These are phyloP conservation scores for Globisporangium heterothallicum DNA, from an alignment of 352 stramenopile species.

Conservation along the genomic window DNA sequence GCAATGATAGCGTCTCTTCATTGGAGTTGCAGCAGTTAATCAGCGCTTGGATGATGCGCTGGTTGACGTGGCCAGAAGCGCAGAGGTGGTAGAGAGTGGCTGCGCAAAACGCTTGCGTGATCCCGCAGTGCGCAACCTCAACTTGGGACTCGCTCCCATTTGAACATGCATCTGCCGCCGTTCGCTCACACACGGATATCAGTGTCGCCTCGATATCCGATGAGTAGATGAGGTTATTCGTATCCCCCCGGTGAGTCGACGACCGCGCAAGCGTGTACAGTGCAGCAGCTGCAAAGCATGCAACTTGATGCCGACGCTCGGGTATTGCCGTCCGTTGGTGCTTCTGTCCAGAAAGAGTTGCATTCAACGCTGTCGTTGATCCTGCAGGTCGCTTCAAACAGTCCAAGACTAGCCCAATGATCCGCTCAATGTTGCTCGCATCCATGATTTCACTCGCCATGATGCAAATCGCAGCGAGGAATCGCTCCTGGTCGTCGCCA, in stretches of 20 bases:
- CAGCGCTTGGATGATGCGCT: slow-evolving; percentile 50
- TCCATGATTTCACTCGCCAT: slow-evolving; percentile 65
- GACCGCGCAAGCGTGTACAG: slow-evolving; percentile 53
- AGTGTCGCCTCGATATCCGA: slow-evolving; percentile 35
- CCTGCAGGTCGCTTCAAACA: slow-evolving; percentile 26
- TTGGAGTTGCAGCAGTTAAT: slow-evolving; percentile 67
- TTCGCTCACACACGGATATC: slow-evolving; percentile 43
- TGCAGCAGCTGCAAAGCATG: slow-evolving; percentile 38
- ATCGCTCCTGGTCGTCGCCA: slow-evolving; percentile 58
- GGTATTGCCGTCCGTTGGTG: slow-evolving; percentile 15
- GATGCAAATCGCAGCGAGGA: slow-evolving; percentile 58
- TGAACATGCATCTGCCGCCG: too few relatives aligned
- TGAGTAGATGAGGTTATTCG: slow-evolving; percentile 36
- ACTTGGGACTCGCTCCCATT: too few relatives aligned
- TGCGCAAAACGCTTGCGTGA: slow-evolving; percentile 64
- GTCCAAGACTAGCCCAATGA: slow-evolving; percentile 44
- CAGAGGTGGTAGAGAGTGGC: slow-evolving; percentile 75
- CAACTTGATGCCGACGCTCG: slow-evolving; percentile 34
- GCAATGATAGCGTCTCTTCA: slow-evolving; percentile 58
- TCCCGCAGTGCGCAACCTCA: slow-evolving; percentile 7
- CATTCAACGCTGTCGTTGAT: slow-evolving; percentile 6
- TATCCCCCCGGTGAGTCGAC: slow-evolving; percentile 48
- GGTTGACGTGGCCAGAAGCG: slow-evolving; percentile 39
- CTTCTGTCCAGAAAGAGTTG: background rate
- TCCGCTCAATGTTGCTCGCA: slow-evolving; percentile 44